These are phyloP conservation scores for Fusarium hostae DNA, from an alignment of 2,329 filamentous ascomycete genomes.

Conservation along the genomic window DNA sequence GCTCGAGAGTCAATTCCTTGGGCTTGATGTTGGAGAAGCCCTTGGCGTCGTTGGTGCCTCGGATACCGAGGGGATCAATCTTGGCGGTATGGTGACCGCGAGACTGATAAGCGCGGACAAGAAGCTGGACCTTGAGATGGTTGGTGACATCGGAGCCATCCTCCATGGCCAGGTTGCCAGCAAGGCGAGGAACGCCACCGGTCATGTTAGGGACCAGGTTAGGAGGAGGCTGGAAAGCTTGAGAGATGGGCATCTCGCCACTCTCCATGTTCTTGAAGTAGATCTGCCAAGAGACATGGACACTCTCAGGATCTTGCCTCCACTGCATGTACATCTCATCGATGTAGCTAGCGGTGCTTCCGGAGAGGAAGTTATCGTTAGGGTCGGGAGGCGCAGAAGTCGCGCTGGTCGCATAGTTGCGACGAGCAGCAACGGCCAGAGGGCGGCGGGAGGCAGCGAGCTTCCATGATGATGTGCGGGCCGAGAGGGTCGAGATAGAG, in stretches of 20 bases:
- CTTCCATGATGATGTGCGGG: slow-evolving; percentile 57
- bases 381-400: slow-evolving; percentile 73
- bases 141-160: slow-evolving; percentile 88
- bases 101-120: slow-evolving; percentile 97
- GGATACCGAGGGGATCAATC: slow-evolving; percentile 95
- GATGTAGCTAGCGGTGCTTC: slow-evolving; percentile 98
- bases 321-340: slow-evolving; percentile 99
- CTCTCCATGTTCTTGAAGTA: slow-evolving; percentile 99
- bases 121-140: slow-evolving; percentile 96
- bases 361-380: slow-evolving; percentile 95
- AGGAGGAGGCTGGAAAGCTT: slow-evolving; percentile 95
- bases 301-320: slow-evolving; percentile 92
- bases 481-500: slow-evolving; percentile 56
- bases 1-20: slow-evolving; percentile 90
- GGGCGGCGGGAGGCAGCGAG: slow-evolving; percentile 60
- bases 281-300: slow-evolving; percentile 98
- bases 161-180: slow-evolving; percentile 74
- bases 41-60: slow-evolving; percentile 68
- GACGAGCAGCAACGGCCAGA: slow-evolving; percentile 61
- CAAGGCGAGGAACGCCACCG: slow-evolving; percentile 78
- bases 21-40: slow-evolving; percentile 88
- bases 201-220: slow-evolving; percentile 86
- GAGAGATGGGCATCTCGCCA: slow-evolving; percentile 96
- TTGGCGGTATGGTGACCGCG: slow-evolving; percentile 98
- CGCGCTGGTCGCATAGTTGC: slow-evolving; percentile 64